These are phyloP conservation scores for Yamadazyma mexicana DNA, from an alignment of 1,139 yeast genomes.

Conservation along the genomic window DNA sequence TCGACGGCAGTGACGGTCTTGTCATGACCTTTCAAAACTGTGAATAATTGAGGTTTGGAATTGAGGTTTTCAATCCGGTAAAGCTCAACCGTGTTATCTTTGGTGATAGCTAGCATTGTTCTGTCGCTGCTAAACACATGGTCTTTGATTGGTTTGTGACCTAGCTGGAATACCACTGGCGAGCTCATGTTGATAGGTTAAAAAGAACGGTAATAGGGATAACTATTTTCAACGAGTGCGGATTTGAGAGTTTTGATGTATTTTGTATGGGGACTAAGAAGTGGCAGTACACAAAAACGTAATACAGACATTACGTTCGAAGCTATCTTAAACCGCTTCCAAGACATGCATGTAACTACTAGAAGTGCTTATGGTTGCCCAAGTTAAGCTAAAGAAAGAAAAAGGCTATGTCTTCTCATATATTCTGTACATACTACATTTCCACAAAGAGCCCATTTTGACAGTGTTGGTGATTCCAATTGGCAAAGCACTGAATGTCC, in stretches of 20 bases:
- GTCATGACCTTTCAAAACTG: slow-evolving; percentile 81
- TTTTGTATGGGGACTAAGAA: too few relatives aligned
- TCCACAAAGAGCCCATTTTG: too few relatives aligned
- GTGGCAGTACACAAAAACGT: not conserved
- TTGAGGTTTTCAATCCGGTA: slow-evolving; percentile 50
- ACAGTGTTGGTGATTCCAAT: too few relatives aligned
- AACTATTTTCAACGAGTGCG: slow-evolving; percentile 3
- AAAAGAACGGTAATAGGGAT: not conserved
- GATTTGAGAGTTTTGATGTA: not conserved
- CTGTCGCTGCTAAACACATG: slow-evolving; percentile 80
- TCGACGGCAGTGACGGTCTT: slow-evolving; percentile 95
- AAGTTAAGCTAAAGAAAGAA: too few relatives aligned
- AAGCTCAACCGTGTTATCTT: slow-evolving; percentile 72
- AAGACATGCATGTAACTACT: too few relatives aligned
- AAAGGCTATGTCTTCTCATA: too few relatives aligned
- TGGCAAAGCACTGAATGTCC: too few relatives aligned
- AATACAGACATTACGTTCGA: too few relatives aligned
- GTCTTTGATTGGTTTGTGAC: slow-evolving; percentile 85
- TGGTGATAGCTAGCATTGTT: slow-evolving; percentile 75
- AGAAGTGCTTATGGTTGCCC: too few relatives aligned
- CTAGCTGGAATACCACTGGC: slow-evolving; percentile 58
- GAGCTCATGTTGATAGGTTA: not conserved
- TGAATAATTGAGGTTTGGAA: slow-evolving; percentile 50
- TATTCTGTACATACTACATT: too few relatives aligned
- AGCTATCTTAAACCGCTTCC: too few relatives aligned